A percentile compares a stretch with the other conserved stretches of the same genome.
These are phyloP conservation scores for Kwoniella bestiolae DNA, from an alignment of 768 basidiomycete species.

Conservation along the genomic window DNA sequence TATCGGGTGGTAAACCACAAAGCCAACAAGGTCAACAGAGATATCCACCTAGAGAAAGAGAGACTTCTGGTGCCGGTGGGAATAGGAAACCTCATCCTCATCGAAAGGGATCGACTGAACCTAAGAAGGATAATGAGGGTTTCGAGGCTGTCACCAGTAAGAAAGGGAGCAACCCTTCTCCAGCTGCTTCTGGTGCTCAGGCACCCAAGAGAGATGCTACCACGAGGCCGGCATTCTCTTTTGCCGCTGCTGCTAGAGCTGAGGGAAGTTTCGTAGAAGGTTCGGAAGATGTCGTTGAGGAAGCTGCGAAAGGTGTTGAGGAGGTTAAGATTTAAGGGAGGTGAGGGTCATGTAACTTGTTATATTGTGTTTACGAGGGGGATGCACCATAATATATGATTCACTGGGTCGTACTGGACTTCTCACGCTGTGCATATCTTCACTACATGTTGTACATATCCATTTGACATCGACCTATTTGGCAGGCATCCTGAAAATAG, in stretches of 20 bases:
- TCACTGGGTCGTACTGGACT: background rate
- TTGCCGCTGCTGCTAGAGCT: conserved; percentile 70
- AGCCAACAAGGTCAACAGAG: conserved; percentile 2
- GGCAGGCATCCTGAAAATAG: too few relatives aligned
- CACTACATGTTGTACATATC: background rate
- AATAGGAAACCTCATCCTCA: conserved; percentile 22
- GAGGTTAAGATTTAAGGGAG: conserved; percentile 22
- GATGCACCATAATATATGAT: conserved; percentile 16
- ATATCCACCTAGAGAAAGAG: conserved; percentile 5
- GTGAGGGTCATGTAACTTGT: background rate
- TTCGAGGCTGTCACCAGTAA: conserved; percentile 32
- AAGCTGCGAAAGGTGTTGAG: conserved; percentile 26
- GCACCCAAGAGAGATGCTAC: conserved; percentile 58
- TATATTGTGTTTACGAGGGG: background rate
- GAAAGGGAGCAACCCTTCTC: conserved; percentile 6
- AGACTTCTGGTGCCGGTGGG: background rate
- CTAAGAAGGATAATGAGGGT: conserved; percentile 36
- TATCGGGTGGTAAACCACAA: conserved; percentile 18
- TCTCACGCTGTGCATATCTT: background rate
- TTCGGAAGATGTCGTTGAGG: conserved; percentile 24
- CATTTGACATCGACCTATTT: too few relatives aligned
- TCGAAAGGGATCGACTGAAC: conserved; percentile 19
- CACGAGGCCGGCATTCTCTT: conserved; percentile 76
- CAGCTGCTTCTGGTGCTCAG: conserved; percentile 13
- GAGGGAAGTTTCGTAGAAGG: conserved; percentile 38